Conservation (phyloP, 129 eudicot species). For the Lonicera japonica region DNA sequence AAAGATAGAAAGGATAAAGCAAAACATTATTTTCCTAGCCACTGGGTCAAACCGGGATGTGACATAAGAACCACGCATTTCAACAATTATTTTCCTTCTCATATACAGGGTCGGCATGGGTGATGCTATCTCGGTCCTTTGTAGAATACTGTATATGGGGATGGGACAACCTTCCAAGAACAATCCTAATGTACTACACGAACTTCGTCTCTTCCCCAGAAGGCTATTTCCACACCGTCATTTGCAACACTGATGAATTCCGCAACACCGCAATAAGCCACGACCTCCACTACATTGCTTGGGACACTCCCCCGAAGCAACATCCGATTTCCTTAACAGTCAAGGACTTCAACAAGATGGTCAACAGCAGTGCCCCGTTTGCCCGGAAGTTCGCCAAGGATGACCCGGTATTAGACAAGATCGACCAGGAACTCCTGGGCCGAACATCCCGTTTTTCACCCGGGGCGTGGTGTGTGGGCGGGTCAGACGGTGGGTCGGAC, state of each 20-base stretch:
- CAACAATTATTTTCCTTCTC: not conserved
- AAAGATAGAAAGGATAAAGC: too few relatives aligned
- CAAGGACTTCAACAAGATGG: constrained; percentile 75
- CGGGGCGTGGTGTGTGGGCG: constrained; percentile 95
- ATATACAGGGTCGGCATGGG: constrained; percentile 92
- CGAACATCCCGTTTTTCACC: constrained; percentile 59
- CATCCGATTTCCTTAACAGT: constrained; percentile 73
- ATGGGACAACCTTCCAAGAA: constrained; percentile 88
- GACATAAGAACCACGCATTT: too few relatives aligned
- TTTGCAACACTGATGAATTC: constrained; percentile 84
- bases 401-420: constrained; percentile 79
- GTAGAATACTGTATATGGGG: constrained; percentile 97
- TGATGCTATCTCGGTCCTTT: constrained; percentile 74
- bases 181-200: constrained; percentile 82
- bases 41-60: too few relatives aligned
- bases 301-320: constrained; percentile 97
- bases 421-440: constrained; percentile 69
- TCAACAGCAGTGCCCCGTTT: constrained; percentile 83
- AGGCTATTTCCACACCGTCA: constrained; percentile 92
- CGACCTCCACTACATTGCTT: constrained; percentile 94
- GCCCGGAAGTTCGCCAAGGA: constrained; percentile 85
- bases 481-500: constrained; percentile 56
- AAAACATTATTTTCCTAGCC: too few relatives aligned
- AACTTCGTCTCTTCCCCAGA: constrained; percentile 95
- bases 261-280: constrained; percentile 68